Conservation (phyloP, 345 rosid genomes). For the Pugionium cornutum region DNA sequence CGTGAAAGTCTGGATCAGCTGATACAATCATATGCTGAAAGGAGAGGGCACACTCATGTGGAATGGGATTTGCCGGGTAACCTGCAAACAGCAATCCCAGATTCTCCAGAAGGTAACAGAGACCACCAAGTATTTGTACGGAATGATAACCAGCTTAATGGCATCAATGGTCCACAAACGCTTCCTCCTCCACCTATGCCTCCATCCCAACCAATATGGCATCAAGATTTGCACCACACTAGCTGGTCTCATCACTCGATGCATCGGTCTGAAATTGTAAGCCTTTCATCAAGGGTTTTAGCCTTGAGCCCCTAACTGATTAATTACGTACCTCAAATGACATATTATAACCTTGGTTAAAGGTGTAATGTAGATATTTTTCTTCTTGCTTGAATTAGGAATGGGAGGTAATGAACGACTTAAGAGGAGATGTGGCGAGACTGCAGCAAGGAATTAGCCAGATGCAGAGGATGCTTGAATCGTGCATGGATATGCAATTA, state of each 20-base stretch:
- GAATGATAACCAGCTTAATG: conserved; percentile 52
- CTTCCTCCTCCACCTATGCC: conserved; percentile 84
- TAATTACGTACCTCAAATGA: neutral
- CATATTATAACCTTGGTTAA: conserved; percentile 10
- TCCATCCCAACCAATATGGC: conserved; percentile 95
- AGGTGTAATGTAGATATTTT: neutral
- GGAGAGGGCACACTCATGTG: conserved; percentile 80
- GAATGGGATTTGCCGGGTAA: conserved; percentile 94
- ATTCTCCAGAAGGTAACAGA: conserved; percentile 62
- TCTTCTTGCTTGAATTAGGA: conserved; percentile 58
- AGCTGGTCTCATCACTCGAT: conserved; percentile 88
- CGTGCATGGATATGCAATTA: conserved; percentile 99
- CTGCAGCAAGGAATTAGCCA: conserved; percentile 98
- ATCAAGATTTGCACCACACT: conserved; percentile 79
- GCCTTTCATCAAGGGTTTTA: conserved; percentile 27
- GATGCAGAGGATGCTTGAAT: conserved; percentile 98
- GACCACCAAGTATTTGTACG: conserved; percentile 68
- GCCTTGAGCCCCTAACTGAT: neutral
- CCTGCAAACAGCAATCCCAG: conserved; percentile 60
- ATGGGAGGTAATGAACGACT: conserved; percentile 92
- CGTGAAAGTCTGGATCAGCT: conserved; percentile 97
- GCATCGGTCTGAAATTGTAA: conserved; percentile 90
- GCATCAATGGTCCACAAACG: conserved; percentile 60
- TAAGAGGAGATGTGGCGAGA: conserved; percentile 90
- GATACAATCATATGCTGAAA: conserved; percentile 91